Percentiles rank a stretch among this genome's conserved stretches.
Evolutionary conservation across 2,329 filamentous ascomycete genomes (phyloP).

Genomic region (Cercospora citrullina): DNA sequence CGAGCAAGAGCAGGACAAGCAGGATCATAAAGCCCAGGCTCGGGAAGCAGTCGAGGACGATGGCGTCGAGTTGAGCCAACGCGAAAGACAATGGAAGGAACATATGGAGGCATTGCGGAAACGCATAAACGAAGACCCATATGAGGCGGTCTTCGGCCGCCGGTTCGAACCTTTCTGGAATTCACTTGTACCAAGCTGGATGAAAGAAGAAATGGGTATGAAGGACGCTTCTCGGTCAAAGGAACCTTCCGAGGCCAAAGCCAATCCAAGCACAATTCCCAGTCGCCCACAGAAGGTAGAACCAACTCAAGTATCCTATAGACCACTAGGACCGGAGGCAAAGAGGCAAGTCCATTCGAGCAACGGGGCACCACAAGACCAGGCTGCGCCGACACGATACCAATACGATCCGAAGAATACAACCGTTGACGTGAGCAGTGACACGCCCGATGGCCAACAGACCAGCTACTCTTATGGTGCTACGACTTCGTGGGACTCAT

Average conservation of each 20-base stretch:
- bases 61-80: slow-evolving; percentile 34
- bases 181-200: slow-evolving; percentile 35
- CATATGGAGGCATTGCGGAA: slow-evolving; percentile 39
- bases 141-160: slow-evolving; percentile 47
- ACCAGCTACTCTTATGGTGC: slow-evolving; percentile 32
- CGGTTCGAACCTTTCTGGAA: slow-evolving; percentile 40
- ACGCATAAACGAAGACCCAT: slow-evolving; percentile 44
- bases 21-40: slow-evolving; percentile 20
- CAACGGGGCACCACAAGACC: not conserved
- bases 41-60: slow-evolving; percentile 19
- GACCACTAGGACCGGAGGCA: slow-evolving; percentile 15
- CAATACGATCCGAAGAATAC: slow-evolving; percentile 27
- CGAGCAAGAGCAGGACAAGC: slow-evolving; percentile 22
- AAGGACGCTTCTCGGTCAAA: slow-evolving; percentile 22
- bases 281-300: slow-evolving; percentile 5
- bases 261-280: slow-evolving; percentile 6
- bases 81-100: slow-evolving; percentile 38
- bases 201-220: slow-evolving; percentile 34
- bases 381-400: slow-evolving; percentile 15
- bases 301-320: slow-evolving; percentile 3
- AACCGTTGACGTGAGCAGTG: slow-evolving; percentile 16
- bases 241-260: slow-evolving; percentile 13
- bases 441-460: slow-evolving; percentile 23
- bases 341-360: slow-evolving; percentile 16
- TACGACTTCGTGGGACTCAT: slow-evolving; percentile 37